phyloP scores from a whole-genome alignment of 2,329 filamentous ascomycete species.

The Drechslerella coelobrocha region DNA sequence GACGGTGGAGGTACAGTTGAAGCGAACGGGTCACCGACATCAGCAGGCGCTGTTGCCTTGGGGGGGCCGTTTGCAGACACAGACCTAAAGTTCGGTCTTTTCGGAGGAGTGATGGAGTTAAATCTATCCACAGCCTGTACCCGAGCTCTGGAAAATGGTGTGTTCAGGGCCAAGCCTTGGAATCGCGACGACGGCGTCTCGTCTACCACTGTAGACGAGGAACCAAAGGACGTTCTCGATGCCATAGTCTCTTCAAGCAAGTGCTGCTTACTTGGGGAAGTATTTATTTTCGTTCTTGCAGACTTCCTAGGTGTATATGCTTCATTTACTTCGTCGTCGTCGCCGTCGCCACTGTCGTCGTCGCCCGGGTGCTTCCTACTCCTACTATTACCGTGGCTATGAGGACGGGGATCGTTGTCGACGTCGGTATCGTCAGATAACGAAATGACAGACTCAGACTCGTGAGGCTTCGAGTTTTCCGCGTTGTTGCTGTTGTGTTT shows the following conservation, averaged over 20 bases:
- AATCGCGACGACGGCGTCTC: background rate
- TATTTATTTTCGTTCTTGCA: slow-evolving; percentile 23
- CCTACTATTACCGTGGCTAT: background rate
- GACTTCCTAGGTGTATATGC: slow-evolving; percentile 15
- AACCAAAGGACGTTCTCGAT: background rate
- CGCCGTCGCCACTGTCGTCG: background rate
- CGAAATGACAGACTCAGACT: slow-evolving; percentile 2
- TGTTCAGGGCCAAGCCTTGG: background rate
- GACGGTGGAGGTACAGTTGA: background rate
- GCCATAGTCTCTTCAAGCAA: slow-evolving; percentile 1
- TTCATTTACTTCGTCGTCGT: background rate
- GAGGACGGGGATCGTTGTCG: background rate
- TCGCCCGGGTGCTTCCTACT: background rate
- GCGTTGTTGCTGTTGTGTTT: slow-evolving; percentile 8
- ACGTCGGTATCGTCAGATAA: slow-evolving; percentile 4
- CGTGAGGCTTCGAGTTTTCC: slow-evolving; percentile 14
- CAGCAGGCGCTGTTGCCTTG: background rate
- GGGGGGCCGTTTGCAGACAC: background rate
- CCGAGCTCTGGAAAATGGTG: slow-evolving; percentile 1
- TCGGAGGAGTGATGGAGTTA: slow-evolving; percentile 5
- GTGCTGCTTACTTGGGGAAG: slow-evolving; percentile 28
- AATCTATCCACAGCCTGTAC: background rate
- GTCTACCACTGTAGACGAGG: slow-evolving; percentile 16
- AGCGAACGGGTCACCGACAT: background rate
- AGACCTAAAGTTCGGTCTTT: background rate